phyloP scores from a whole-genome alignment of 257 asterid genomes.

The Cynanchum wilfordii region DNA sequence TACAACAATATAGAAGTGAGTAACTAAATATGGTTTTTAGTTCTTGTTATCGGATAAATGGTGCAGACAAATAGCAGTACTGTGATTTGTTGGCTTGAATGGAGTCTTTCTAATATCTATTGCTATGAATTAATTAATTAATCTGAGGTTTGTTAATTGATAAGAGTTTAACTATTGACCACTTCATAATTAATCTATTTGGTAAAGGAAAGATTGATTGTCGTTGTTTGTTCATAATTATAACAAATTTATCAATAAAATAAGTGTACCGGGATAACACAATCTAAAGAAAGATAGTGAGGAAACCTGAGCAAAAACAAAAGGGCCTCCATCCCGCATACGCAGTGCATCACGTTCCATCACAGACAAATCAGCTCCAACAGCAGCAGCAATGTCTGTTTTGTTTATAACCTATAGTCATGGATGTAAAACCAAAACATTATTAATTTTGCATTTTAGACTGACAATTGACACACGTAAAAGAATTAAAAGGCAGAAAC shows the following conservation, averaged over 20 bases:
- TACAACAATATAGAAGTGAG: too few relatives aligned
- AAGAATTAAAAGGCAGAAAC: background rate
- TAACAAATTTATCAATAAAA: background rate
- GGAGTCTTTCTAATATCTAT: too few relatives aligned
- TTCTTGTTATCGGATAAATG: too few relatives aligned
- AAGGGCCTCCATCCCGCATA: constrained; percentile 97
- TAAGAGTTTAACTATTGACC: too few relatives aligned
- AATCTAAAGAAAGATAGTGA: background rate
- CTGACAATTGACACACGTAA: background rate
- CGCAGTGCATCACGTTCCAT: constrained; percentile 96
- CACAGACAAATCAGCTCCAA: constrained; percentile 86
- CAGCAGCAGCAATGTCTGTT: constrained; percentile 82
- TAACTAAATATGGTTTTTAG: too few relatives aligned
- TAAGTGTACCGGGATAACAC: background rate
- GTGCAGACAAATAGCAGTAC: too few relatives aligned
- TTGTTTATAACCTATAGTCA: constrained; percentile 76
- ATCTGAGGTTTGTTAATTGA: too few relatives aligned
- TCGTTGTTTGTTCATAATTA: too few relatives aligned
- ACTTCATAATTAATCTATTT: too few relatives aligned
- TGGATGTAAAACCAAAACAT: background rate
- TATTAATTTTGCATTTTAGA: background rate
- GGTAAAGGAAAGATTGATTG: too few relatives aligned
- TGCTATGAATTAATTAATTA: too few relatives aligned
- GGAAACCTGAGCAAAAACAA: constrained; percentile 88
- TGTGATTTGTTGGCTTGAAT: too few relatives aligned